Conservation (phyloP, 306 rosid species). For the Quercus variabilis region DNA sequence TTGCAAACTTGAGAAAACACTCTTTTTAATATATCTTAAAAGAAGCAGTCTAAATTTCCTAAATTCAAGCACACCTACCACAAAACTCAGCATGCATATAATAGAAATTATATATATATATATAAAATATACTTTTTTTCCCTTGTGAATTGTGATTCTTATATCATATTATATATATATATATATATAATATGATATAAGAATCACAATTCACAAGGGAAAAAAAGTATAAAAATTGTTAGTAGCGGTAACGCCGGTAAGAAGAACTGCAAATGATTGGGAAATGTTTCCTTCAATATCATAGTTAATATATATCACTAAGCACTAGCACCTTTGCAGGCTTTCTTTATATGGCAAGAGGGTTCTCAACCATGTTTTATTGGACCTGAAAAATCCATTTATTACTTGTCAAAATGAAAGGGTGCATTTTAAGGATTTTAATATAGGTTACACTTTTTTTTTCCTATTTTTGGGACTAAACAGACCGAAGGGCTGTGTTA, state of each 20-base stretch:
- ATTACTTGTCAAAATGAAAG: too few relatives aligned
- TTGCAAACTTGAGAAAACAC: background rate
- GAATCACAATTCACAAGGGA: too few relatives aligned
- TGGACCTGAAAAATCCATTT: background rate
- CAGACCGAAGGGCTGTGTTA: too few relatives aligned
- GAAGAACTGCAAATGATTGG: background rate
- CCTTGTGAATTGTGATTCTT: too few relatives aligned
- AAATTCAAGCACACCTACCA: background rate
- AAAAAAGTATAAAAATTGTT: too few relatives aligned
- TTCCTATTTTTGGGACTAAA: too few relatives aligned
- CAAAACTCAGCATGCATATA: background rate
- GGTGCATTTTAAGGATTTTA: too few relatives aligned
- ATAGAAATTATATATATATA: background rate
- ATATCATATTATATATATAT: too few relatives aligned
- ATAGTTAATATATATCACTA: background rate
- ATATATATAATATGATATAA: too few relatives aligned
- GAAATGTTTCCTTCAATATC: background rate
- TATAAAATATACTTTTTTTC: too few relatives aligned
- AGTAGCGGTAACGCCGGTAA: background rate
- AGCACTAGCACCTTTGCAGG: background rate
- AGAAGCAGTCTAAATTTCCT: background rate
- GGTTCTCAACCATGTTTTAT: background rate
- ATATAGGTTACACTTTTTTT: too few relatives aligned
- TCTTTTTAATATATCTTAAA: background rate
- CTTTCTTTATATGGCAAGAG: background rate